Evolutionary conservation across 2,329 filamentous ascomycete genomes (phyloP).

Genomic region (Colletotrichum sp.): DNA sequence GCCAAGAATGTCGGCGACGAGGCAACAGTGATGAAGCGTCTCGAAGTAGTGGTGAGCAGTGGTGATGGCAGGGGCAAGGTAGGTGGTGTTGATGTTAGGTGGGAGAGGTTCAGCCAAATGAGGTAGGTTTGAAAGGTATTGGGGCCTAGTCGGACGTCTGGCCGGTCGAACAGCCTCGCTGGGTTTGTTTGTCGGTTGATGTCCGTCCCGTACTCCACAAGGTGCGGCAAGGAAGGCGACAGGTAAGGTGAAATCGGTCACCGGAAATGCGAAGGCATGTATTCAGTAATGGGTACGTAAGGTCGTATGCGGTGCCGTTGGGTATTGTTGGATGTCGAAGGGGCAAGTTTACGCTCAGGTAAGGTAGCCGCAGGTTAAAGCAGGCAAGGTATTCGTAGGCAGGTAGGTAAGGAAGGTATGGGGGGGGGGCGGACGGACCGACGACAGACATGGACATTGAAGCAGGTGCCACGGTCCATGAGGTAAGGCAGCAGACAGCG

Average conservation of each 20-base stretch:
- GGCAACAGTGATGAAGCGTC: background rate
- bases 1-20: background rate
- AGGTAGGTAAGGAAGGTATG: background rate
- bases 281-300: constrained; percentile 7
- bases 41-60: background rate
- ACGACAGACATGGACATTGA: background rate
- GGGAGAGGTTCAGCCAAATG: background rate
- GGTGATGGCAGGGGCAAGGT: background rate
- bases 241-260: background rate
- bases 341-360: background rate
- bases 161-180: background rate
- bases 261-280: background rate
- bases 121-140: background rate
- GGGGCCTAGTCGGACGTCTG: background rate
- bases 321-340: background rate
- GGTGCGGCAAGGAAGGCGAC: background rate
- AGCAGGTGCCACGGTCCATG: background rate
- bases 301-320: background rate
- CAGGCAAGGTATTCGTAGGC: background rate
- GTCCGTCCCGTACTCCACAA: background rate
- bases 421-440: background rate
- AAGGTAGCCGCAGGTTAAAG: background rate
- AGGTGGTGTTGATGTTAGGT: background rate
- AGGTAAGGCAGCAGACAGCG: background rate
- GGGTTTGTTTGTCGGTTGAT: background rate